Base-by-base conservation (phyloP, 139 green algal species). In the Chlamydomonas sphaeroides region DNA sequence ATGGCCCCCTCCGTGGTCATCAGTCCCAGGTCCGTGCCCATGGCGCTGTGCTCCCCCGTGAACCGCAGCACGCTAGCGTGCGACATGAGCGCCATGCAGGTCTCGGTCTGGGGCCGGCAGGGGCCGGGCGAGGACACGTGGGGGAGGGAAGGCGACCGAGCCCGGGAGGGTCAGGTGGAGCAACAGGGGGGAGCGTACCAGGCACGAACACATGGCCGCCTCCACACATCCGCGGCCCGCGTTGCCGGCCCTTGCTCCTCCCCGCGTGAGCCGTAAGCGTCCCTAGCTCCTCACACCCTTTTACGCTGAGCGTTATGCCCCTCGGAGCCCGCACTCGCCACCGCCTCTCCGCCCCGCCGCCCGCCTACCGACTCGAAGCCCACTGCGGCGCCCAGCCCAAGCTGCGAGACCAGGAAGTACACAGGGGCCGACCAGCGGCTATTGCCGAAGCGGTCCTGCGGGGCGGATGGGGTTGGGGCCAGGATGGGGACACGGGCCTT, bases 1-100 rank as follows among this genome's bases (percentile, higher is more conserved):
- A 51, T 53, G 25, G 76, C 62, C 0, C 76, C 76, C 25, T 65
- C 45, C 14, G 76, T 83, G 62, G 63, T 63, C 23, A 83, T 18
- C 32, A 51, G 33, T 3, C 76, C 76, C 62, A 83, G 76, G 63
- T 83, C 76, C 57, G 63, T 83, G 32, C 76, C 76, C 62, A 83
- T 63, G 1, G 41, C 42, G 20, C 26, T 15, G 35, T 65, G 49
- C 41, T 53, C 63, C 17, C 32, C 30, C 26, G 32, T 32, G 32
- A 83, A 74, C 0, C 48, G 45, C 28, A 11, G 1, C 10, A 83
- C 30, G 1, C 57, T 45, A 42, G 20, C 21, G 63, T 57, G 41
- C 45, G 62, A 74, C 76, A 83, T 83, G 26, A 83, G 63, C 21
- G 76, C 76, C 23, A 83, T 53, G 36, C n/a, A 30, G 45, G 76